Conservation (phyloP, 257 asterid species). For the Nicotiana benthamiana region DNA sequence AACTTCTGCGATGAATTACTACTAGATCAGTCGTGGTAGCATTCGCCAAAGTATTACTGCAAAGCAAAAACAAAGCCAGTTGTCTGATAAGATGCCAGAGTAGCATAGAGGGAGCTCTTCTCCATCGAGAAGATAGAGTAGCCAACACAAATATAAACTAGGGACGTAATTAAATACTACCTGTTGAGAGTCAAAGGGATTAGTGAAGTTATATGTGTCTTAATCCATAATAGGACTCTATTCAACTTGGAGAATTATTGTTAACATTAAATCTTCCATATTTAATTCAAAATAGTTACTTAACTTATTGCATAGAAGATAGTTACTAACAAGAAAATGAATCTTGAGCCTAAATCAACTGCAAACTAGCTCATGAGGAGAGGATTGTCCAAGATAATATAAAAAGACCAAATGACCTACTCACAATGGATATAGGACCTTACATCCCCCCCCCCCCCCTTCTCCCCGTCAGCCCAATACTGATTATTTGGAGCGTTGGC, state of each 20-base stretch:
- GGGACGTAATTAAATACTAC: background rate
- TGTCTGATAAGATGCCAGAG: background rate
- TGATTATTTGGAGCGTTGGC: too few relatives aligned
- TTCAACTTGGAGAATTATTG: background rate
- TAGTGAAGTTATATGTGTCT: background rate
- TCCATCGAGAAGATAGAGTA: background rate
- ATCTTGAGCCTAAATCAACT: too few relatives aligned
- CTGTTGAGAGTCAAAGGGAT: background rate
- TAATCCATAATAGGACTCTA: background rate
- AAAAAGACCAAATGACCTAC: too few relatives aligned
- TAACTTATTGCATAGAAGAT: background rate
- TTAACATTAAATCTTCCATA: background rate
- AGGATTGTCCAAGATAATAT: too few relatives aligned
- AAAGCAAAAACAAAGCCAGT: constrained; percentile 1
- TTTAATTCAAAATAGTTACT: background rate
- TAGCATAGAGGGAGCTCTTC: background rate
- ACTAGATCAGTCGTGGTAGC: background rate
- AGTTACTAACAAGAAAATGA: too few relatives aligned
- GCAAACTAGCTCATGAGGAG: too few relatives aligned
- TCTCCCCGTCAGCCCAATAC: too few relatives aligned
- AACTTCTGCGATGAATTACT: background rate
- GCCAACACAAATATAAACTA: background rate
- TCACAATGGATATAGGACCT: too few relatives aligned
- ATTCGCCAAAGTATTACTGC: background rate
- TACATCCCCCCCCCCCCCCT: too few relatives aligned